Evolutionary conservation across 345 rosid genomes (phyloP).

Genomic region (Pistacia atlantica): DNA sequence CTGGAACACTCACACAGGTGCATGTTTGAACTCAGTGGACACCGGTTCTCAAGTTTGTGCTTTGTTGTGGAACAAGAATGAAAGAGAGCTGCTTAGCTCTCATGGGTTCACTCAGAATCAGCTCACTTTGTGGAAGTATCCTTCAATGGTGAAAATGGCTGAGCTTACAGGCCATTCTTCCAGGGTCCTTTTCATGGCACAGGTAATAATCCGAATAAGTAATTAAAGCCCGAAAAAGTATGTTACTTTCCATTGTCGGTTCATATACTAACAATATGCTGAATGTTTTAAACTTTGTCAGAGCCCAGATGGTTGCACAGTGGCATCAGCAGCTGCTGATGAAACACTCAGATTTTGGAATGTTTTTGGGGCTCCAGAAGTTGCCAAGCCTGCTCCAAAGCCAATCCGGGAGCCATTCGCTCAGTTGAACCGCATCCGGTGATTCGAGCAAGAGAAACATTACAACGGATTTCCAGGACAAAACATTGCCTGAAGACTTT

Average conservation of each 20-base stretch:
- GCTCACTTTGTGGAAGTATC: constrained; percentile 52
- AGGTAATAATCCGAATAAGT: constrained; percentile 18
- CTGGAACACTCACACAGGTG: constrained; percentile 55
- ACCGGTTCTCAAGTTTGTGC: constrained; percentile 57
- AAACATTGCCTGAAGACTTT: neutral
- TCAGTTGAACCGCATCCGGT: constrained; percentile 48
- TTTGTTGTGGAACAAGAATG: constrained; percentile 54
- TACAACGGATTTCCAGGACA: neutral
- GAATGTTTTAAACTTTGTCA: constrained; percentile 4
- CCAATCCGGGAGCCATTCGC: constrained; percentile 51
- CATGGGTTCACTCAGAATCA: constrained; percentile 56
- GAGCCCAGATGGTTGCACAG: constrained; percentile 70
- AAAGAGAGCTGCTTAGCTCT: constrained; percentile 54
- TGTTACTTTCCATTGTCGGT: too few relatives aligned
- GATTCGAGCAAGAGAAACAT: constrained; percentile 1
- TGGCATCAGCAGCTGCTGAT: constrained; percentile 70
- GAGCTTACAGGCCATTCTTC: constrained; percentile 53
- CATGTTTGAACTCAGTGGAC: constrained; percentile 53
- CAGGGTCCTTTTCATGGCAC: constrained; percentile 58
- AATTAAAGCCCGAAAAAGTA: too few relatives aligned
- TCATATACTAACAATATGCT: neutral
- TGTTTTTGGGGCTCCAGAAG: constrained; percentile 62
- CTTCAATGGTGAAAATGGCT: constrained; percentile 53
- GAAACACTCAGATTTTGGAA: constrained; percentile 69
- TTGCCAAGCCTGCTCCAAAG: constrained; percentile 48